Base-by-base conservation (phyloP, 1,284 basidiomycete species). In the Irpex sp. region DNA sequence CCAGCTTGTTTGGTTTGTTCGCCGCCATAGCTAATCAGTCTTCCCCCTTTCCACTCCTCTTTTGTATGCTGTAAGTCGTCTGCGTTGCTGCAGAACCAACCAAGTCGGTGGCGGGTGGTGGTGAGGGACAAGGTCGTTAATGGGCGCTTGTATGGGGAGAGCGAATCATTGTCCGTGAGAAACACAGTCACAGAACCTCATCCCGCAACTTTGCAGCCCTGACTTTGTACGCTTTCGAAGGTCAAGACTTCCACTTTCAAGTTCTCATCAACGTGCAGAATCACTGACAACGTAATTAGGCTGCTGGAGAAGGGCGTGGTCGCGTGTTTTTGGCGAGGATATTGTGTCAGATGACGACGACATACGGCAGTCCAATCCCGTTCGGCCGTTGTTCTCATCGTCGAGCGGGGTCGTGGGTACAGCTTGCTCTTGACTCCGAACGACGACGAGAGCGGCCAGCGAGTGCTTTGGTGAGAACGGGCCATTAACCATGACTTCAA, bases 1-100 rank as follows among this genome's bases (percentile, higher is more conserved):
- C 90, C 69, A 93, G 77, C 74, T 91, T 91, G 71, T 92, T 91
- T 10, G 83, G 76, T 69, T 87, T 87, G 61, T 77, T 80, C 8
- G 80, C 71, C 51, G 80, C 78, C 81, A 84, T 83, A 6, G n/a
- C 48, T 23, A 14, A 18, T 45, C 12, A 53, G 18, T 5, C n/a
- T 14, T 21, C 8, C 16, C 35, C n/a, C 6, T 47, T 16, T 14
- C 3, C 16, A 18, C 0, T 23, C 21, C 5, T 18, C 48, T 7
- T 5, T 5, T 4, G 1, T 4, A 8, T 4, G 4, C 23, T 18
- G 2, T 51, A 51, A 1, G 48, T 51, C 10, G 14, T 10, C 48
- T 51, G 10, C 10, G 9, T 18, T 5, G 18, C 42, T 45, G 18
- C 9, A 45, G 42, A 45, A 7, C 42, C 12, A 2, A 0, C 5